These are phyloP conservation scores for Trichosanthes cucumerina DNA, from an alignment of 306 rosid genomes.

Conservation along the genomic window DNA sequence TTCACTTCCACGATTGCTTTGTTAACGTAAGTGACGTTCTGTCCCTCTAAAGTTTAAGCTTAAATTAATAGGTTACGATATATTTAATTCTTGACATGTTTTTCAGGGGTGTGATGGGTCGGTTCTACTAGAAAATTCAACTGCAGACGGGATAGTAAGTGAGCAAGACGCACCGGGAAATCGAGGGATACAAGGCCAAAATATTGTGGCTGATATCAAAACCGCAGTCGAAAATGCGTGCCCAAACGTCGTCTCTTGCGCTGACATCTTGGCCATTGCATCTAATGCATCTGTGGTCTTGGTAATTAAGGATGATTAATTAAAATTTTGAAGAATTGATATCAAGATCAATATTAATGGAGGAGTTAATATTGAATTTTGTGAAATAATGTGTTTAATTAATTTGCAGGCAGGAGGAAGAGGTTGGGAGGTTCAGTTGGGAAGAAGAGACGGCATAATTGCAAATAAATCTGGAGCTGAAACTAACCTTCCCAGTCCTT, in stretches of 20 bases:
- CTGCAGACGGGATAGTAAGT: conserved; percentile 40
- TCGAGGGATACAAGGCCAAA: conserved; percentile 37
- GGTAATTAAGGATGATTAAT: conserved; percentile 22
- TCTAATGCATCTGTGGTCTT: conserved; percentile 46
- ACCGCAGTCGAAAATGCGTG: conserved; percentile 52
- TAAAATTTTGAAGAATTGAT: too few relatives aligned
- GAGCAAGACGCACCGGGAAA: conserved; percentile 60
- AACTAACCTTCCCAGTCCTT: conserved; percentile 41
- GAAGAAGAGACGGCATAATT: conserved; percentile 51
- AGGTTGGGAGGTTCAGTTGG: conserved; percentile 54
- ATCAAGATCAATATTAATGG: too few relatives aligned
- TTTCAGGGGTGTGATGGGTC: conserved; percentile 72
- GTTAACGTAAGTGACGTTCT: neutral
- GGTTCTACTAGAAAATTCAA: conserved; percentile 31
- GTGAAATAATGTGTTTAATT: too few relatives aligned
- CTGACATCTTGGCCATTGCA: conserved; percentile 68
- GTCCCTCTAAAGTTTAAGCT: neutral
- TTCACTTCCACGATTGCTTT: conserved; percentile 3
- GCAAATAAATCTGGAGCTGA: conserved; percentile 65
- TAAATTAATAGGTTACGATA: neutral
- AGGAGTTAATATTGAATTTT: too few relatives aligned
- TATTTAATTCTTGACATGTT: neutral
- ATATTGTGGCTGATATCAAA: conserved; percentile 52
- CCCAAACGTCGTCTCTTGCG: conserved; percentile 51
- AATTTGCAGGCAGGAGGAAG: conserved; percentile 51